Evolutionary conservation across 148 eudicot species (phyloP).

Genomic region (Rhododendron williamsianum): DNA sequence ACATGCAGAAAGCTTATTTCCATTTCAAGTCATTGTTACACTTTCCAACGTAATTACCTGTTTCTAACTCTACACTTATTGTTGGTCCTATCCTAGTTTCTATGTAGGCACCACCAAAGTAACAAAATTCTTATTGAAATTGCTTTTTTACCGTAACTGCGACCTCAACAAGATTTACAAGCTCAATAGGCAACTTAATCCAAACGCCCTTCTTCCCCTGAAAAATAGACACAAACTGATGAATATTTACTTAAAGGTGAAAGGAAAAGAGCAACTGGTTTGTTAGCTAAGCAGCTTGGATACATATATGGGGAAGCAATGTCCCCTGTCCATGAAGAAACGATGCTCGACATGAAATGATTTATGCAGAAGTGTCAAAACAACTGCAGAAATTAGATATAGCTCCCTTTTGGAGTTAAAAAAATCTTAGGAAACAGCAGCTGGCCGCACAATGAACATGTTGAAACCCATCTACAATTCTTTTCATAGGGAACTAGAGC

Average conservation of each 20-base stretch:
- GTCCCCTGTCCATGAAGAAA: neutral
- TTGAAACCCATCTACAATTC: neutral
- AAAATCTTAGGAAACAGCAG: neutral
- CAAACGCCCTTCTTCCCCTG: slow-evolving; percentile 34
- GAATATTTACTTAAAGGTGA: neutral
- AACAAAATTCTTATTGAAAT: neutral
- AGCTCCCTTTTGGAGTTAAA: neutral
- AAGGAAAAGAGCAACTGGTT: neutral
- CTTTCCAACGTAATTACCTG: neutral
- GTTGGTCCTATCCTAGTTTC: neutral
- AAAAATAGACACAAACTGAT: neutral
- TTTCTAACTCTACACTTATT: neutral
- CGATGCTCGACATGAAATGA: neutral
- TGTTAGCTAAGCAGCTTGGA: neutral
- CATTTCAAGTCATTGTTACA: neutral
- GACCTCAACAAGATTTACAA: slow-evolving; percentile 9
- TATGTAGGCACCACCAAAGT: neutral
- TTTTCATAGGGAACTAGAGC: neutral
- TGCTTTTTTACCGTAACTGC: slow-evolving; percentile 5
- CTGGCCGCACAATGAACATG: neutral
- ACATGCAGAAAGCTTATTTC: neutral
- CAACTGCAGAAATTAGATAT: neutral
- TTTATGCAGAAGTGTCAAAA: neutral
- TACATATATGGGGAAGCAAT: neutral
- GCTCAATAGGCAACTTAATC: slow-evolving; percentile 11